Evolutionary conservation across 768 basidiomycete species (phyloP).

Genomic region (Boletus tomentosulus): DNA sequence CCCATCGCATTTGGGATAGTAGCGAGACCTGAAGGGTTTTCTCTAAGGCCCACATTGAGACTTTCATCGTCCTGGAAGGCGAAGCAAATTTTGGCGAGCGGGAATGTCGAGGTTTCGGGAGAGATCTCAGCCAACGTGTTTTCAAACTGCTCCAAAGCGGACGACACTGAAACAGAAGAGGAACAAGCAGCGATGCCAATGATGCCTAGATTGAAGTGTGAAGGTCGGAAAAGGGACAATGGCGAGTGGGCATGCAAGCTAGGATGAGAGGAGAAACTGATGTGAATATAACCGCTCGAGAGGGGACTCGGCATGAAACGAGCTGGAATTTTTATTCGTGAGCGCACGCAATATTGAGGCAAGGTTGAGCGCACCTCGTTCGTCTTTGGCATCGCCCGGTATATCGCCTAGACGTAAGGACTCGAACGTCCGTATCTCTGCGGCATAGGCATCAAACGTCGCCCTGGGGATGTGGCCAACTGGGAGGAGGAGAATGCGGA

Average conservation of each 20-base stretch:
- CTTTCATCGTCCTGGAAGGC: constrained; percentile 71
- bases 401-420: constrained; percentile 78
- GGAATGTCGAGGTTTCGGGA: constrained; percentile 62
- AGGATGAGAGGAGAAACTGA: constrained; percentile 74
- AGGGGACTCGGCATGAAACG: constrained; percentile 79
- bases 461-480: constrained; percentile 68
- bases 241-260: constrained; percentile 63
- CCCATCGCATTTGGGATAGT: constrained; percentile 84
- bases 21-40: constrained; percentile 59
- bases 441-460: constrained; percentile 71
- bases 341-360: neutral
- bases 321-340: constrained; percentile 37
- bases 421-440: constrained; percentile 70
- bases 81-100: constrained; percentile 78
- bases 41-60: constrained; percentile 51
- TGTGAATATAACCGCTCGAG: constrained; percentile 76
- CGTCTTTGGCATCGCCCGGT: constrained; percentile 73
- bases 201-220: constrained; percentile 81
- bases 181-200: constrained; percentile 81
- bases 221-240: constrained; percentile 71
- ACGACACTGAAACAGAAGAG: constrained; percentile 46
- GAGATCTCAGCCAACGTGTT: constrained; percentile 61
- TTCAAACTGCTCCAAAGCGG: constrained; percentile 64
- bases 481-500: constrained; percentile 82
- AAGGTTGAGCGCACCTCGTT: constrained; percentile 50